Base-by-base conservation (phyloP, 768 basidiomycete species). In the Suillus paluster region DNA sequence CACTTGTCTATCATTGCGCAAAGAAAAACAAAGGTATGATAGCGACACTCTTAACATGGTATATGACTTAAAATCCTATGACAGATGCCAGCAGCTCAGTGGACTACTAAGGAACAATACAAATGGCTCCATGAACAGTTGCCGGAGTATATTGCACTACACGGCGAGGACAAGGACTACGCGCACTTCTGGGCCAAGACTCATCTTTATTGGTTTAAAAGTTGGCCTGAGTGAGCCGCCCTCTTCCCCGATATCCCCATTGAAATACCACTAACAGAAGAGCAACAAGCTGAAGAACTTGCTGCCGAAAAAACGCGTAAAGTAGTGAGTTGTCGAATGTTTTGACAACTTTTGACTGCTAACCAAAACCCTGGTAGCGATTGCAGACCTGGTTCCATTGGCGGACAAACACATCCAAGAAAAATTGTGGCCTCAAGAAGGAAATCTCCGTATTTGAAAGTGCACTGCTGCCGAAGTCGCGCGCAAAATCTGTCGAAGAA, bases 381-480 rank as follows among this genome's bases (percentile, higher is more conserved):
- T 21, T 61, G 9, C 33, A 4, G 11, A 61, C 54, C 9, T 61
- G 60, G 60, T 61, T 44, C 17, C 25, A 23, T 36, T 61, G 60
- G 60, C 7, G 23, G 21, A 21, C 44, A 11, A 56, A 56, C 15
- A 11, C 33, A 1, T 61, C 54, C 27, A 36, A 56, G 33, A 36
- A 36, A 39, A 34, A 15, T 21, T 19, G 45, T 1, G 25, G 17
- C 15, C 5, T 46, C 6, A 57, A 61, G n/a, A 57, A 46, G 36
- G 38, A 36, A 12, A 48, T 17, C 17, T 55, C 60, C 6, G 19
- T 46, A 19, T 61, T 57, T 5, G 54, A 61, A 15, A 33, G 9
- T 2, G 45, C 44, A 15, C 15, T 56, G 15, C 11, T 30, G 19
- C 27, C 27, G 10, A 61, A 61, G 38, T 54, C 19, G 5, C 41